Evolutionary conservation across 805 yeast genomes (phyloP), one percentile per base, ranked within the genome.

Genomic region (Yamadazyma phyllophila): DNA sequence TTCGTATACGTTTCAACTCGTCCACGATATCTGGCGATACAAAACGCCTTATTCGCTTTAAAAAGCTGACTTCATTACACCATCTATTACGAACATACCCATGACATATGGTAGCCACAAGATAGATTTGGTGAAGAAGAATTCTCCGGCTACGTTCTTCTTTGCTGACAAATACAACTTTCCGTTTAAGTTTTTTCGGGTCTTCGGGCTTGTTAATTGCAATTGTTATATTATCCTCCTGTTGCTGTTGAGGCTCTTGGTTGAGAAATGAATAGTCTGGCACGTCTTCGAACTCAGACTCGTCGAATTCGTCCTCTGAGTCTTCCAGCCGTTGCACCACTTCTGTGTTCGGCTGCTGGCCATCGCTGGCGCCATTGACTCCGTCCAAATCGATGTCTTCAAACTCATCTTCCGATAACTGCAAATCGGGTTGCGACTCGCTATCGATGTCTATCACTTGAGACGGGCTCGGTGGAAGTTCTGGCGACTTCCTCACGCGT

Each of bases 31-130:
- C 50, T 16, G 47, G 63, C 0, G 94, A 81, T 0, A 88, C 69
- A 1, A 74, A 54, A 12, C 63, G 63, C 17, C 71, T 61, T 11
- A 89, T 62, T 8, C 55, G 52, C 13, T 53, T 43, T 13, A 74
- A 69, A 0, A 87, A 57, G 2, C 51, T 48, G 1, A 59, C 55
- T 49, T 80, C 78, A 47, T 78, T 79, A 49, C 89, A 76, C 97
- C 97, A 91, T 6, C 65, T 53, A 59, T 91, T 92, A 20, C 96
- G 73, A 2, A 80, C 56, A 0, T 71, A 71, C 0, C 90, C 94
- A 59, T 88, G 95, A 2, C 76, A 59, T 44, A 86, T 62, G 79
- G 88, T 77, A 17, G 76, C 63, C 12, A 78, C 67, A 2, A 92
- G 53, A 47, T 80, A 76, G 42, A 77, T 52, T 63, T 80, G 75